phyloP scores from a whole-genome alignment of 768 basidiomycete genomes.

The Russula sp. region DNA sequence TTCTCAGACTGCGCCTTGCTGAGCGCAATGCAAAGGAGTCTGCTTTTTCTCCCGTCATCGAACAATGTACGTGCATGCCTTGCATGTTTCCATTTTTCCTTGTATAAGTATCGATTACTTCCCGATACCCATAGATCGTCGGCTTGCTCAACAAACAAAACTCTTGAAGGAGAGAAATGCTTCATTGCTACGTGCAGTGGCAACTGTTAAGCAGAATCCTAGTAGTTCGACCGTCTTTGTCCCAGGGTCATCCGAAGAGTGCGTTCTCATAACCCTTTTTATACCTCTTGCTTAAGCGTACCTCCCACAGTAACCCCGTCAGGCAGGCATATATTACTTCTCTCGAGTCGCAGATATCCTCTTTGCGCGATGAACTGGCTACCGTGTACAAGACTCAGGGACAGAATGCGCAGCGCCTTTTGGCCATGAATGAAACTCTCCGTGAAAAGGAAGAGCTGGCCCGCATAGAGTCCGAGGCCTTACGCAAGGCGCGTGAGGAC shows the following conservation, averaged over 20 bases:
- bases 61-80: conserved; percentile 71
- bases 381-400: conserved; percentile 95
- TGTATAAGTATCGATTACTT: conserved; percentile 26
- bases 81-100: conserved; percentile 24
- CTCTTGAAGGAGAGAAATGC: conserved; percentile 91
- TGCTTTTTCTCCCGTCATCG: conserved; percentile 79
- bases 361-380: conserved; percentile 87
- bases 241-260: conserved; percentile 70
- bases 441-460: conserved; percentile 90
- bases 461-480: conserved; percentile 74
- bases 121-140: conserved; percentile 58
- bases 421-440: conserved; percentile 93
- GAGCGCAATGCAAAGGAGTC: conserved; percentile 82
- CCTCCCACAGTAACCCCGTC: conserved; percentile 64
- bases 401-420: conserved; percentile 88
- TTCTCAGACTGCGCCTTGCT: conserved; percentile 70
- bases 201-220: conserved; percentile 61
- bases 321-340: conserved; percentile 86
- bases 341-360: conserved; percentile 90
- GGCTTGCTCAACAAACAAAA: conserved; percentile 88
- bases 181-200: conserved; percentile 80
- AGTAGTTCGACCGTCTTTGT: conserved; percentile 62
- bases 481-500: conserved; percentile 76
- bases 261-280: conserved; percentile 35
- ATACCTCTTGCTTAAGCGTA: conserved; percentile 8